A percentile compares a stretch with the other conserved stretches of the same genome.
Conservation (phyloP, 2,329 filamentous ascomycete species). For the Delphinella strobiligena region DNA sequence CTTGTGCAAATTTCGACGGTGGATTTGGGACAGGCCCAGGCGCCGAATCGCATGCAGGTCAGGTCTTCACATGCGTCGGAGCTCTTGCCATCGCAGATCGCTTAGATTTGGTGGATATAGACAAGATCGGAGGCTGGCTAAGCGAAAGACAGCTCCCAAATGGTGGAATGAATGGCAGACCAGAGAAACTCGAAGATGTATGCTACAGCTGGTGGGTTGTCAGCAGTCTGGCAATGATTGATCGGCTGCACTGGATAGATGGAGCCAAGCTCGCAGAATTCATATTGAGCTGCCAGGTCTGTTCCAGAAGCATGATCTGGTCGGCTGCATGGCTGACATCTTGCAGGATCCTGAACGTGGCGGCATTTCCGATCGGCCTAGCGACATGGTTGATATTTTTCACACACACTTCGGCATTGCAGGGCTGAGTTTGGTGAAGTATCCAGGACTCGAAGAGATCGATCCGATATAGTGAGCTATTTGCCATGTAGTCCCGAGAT, state of each 20-base stretch:
- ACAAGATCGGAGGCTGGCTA: conserved; percentile 78
- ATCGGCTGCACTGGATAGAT: conserved; percentile 86
- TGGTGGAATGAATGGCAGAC: conserved; percentile 84
- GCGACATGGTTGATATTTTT: conserved; percentile 94
- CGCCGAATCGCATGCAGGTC: conserved; percentile 86
- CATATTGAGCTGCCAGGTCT: conserved; percentile 67
- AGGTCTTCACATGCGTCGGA: conserved; percentile 89
- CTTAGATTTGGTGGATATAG: conserved; percentile 65
- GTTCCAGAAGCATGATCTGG: conserved; percentile 17
- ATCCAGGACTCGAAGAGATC: conserved; percentile 64
- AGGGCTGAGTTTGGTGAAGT: conserved; percentile 72
- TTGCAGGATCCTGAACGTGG: conserved; percentile 60
- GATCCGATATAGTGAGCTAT: conserved; percentile 72
- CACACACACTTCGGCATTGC: conserved; percentile 85
- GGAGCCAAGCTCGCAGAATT: conserved; percentile 64
- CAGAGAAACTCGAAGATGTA: conserved; percentile 91
- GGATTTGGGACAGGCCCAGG: conserved; percentile 84
- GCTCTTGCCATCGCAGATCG: conserved; percentile 73
- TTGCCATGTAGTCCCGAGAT: no score
- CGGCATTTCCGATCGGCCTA: conserved; percentile 80
- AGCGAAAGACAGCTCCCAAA: conserved; percentile 82
- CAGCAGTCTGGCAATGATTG: conserved; percentile 82
- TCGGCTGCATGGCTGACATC: conserved; percentile 12
- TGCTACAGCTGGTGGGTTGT: conserved; percentile 99
- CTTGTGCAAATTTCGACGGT: conserved; percentile 87